Percentiles rank a stretch among this genome's conserved stretches.
phyloP scores from a whole-genome alignment of 2,329 filamentous ascomycete species.

The Sclerotinia spermophila region DNA sequence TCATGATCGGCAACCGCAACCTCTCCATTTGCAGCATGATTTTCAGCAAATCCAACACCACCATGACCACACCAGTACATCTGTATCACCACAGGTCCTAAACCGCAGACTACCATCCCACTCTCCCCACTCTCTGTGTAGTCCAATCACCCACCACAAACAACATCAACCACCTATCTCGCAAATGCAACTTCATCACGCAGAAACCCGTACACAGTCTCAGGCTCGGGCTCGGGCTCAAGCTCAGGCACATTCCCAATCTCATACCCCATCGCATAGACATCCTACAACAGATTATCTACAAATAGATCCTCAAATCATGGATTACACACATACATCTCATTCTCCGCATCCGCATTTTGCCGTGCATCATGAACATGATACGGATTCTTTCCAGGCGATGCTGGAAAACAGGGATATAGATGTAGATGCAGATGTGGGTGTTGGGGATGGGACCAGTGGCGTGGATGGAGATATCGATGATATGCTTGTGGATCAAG shows the following conservation, averaged over 20 bases:
- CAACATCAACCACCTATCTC: slow-evolving; percentile 16
- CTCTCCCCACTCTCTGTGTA: slow-evolving; percentile 16
- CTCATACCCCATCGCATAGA: not conserved
- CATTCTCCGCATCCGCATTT: slow-evolving; percentile 18
- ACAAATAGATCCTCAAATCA: slow-evolving; percentile 58
- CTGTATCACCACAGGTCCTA: slow-evolving; percentile 36
- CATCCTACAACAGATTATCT: slow-evolving; percentile 39
- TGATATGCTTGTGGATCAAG: slow-evolving; percentile 35
- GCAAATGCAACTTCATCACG: slow-evolving; percentile 18
- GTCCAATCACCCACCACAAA: slow-evolving; percentile 10
- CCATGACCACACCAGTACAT: slow-evolving; percentile 22
- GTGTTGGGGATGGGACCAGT: slow-evolving; percentile 14
- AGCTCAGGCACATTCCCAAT: not conserved
- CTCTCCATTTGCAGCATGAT: slow-evolving; percentile 10
- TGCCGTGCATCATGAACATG: slow-evolving; percentile 20
- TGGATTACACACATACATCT: slow-evolving; percentile 42
- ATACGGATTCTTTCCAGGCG: slow-evolving; percentile 29
- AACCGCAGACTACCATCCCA: slow-evolving; percentile 30
- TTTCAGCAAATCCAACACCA: slow-evolving; percentile 14
- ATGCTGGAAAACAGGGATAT: slow-evolving; percentile 23
- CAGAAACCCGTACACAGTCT: slow-evolving; percentile 8
- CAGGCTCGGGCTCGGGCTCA: not conserved
- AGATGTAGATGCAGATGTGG: slow-evolving; percentile 4
- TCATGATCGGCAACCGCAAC: not conserved
- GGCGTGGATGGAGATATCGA: slow-evolving; percentile 30